Base-by-base conservation (phyloP, 2,329 filamentous ascomycete species). In the Fusarium pseudoanthophilum region DNA sequence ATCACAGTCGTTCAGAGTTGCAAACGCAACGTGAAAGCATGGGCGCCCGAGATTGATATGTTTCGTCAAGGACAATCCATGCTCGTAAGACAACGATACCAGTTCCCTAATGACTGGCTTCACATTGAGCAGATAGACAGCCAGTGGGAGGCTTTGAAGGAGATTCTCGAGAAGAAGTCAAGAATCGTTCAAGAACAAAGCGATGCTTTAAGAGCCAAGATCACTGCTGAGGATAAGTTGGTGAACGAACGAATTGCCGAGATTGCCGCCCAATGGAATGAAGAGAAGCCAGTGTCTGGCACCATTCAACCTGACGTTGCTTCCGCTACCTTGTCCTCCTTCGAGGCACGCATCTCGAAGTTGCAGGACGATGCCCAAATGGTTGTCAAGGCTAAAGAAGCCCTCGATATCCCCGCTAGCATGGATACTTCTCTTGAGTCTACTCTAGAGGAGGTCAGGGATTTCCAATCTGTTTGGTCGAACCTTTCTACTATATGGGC, bases 401-500 rank as follows among this genome's bases (percentile, higher is more conserved):
- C 96, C 8, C 90, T 99, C 46, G 95, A 97, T 79, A 88, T 99
- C 46, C 93, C 95, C 7, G 89, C 93, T 6, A 93, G 90, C 61
- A 86, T 92, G 1, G 94, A 97, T 76, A 93, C 92, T 58, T 91
- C 92, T n/a, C 89, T 99, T 28, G 87, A 90, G n/a, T 89, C 92
- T 32, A 93, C 98, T 14, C 87, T 98, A 21, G 95, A 98, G 80
- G 96, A 99, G 83, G 95, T 99, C 5, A 94, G 97, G 71, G 96
- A 99, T 82, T 99, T 99, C 85, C 97, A 97, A 84, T 98, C 95
- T 26, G 96, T 99, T 15, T 99, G 96, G 96, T 93, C 95, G 37
- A 95, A 93, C 55, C 86, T 99, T 56, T 95, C 94, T 30, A 97
- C 95, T 11, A 97, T 99, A 71, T 99, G 96, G 96, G 93, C 94